Evolutionary conservation across 106 monocot genomes (phyloP).

Genomic region (Xerophyta viscosa): DNA sequence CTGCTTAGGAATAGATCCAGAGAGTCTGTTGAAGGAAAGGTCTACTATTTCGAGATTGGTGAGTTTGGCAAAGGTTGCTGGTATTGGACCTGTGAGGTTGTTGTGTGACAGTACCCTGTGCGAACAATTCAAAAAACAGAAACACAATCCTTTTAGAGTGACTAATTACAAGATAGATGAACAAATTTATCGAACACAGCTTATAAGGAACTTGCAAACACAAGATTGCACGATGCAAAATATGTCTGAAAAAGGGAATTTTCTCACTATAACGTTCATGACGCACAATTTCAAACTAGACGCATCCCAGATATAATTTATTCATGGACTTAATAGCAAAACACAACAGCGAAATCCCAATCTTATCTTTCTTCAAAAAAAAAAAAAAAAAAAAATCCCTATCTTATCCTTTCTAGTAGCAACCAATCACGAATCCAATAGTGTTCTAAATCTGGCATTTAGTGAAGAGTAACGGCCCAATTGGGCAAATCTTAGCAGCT

Average conservation of each 20-base stretch:
- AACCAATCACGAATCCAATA: constrained; percentile 83
- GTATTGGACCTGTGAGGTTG: constrained; percentile 40
- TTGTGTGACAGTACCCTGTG: constrained; percentile 25
- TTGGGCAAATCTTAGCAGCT: too few species aligned
- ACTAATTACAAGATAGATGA: too few species aligned
- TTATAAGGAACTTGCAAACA: too few species aligned
- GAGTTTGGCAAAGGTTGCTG: constrained; percentile 51
- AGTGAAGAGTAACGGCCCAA: too few species aligned
- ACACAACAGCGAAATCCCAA: constrained; percentile 8
- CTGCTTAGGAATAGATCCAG: constrained; percentile 63
- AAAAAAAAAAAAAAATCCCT: constrained; percentile 18
- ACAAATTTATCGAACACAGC: too few species aligned
- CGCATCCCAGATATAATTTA: neutral
- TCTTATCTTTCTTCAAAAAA: too few species aligned
- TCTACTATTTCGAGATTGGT: constrained; percentile 54
- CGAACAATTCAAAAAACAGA: constrained; percentile 13
- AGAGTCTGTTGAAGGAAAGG: constrained; percentile 53
- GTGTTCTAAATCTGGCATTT: too few species aligned
- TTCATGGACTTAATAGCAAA: neutral
- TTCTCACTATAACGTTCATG: too few species aligned
- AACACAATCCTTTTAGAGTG: too few species aligned
- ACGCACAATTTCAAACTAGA: neutral
- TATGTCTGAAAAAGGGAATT: too few species aligned
- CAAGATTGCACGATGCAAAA: too few species aligned
- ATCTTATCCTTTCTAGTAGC: constrained; percentile 41